A percentile compares a stretch with the other conserved stretches of the same genome.
Evolutionary conservation across 2,329 filamentous ascomycete species (phyloP).

Genomic region (Calonectria honghensis): DNA sequence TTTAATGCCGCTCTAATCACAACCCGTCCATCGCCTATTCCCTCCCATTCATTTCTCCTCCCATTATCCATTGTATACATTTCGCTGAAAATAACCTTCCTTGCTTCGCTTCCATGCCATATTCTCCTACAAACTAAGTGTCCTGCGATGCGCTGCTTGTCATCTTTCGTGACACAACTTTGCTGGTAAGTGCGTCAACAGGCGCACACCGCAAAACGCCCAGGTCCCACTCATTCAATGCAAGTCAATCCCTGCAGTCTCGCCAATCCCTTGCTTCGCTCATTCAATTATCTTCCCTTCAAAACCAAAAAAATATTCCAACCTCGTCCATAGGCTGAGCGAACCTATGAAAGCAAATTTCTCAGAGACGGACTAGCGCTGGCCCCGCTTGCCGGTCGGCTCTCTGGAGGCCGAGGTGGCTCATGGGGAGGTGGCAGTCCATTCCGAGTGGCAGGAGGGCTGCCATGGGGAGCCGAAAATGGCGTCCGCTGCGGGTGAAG

Average conservation of each 20-base stretch:
- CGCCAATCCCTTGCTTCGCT: background rate
- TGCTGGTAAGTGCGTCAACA: background rate
- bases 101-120: background rate
- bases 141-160: background rate
- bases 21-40: conserved; percentile 5
- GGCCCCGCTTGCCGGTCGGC: conserved; percentile 76
- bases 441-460: conserved; percentile 67
- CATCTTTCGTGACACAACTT: background rate
- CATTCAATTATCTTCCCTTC: background rate
- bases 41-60: conserved; percentile 1
- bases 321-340: background rate
- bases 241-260: background rate
- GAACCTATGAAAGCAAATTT: conserved; percentile 79
- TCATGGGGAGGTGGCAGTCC: conserved; percentile 57
- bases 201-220: conserved; percentile 16
- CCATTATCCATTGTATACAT: conserved; percentile 24
- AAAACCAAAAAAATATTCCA: background rate
- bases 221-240: conserved; percentile 12
- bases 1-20: conserved; percentile 21
- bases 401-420: conserved; percentile 61
- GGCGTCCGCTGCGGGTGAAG: conserved; percentile 64
- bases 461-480: conserved; percentile 66
- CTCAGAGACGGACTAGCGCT: conserved; percentile 86
- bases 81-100: background rate
- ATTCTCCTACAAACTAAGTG: background rate